Base-by-base conservation (phyloP, 805 yeast species). In the Wickerhamiella alocasiicola region DNA sequence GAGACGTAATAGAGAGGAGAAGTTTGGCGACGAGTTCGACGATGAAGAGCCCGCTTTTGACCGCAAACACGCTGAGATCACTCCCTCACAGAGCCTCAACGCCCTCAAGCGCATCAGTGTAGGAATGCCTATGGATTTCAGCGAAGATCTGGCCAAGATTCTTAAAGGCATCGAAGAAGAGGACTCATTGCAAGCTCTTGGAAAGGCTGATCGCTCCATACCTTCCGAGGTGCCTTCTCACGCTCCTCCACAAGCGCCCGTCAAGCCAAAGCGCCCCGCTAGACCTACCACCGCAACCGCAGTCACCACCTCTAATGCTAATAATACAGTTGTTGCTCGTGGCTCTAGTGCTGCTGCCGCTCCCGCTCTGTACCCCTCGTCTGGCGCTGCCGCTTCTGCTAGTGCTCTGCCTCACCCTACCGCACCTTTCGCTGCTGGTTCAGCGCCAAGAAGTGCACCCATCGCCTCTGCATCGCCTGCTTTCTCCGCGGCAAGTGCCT, bases 41-140 rank as follows among this genome's bases (percentile, higher is more conserved):
- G 35, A 37, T 9, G 23, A 24, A 17, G 38, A 34, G 6, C 35
- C 29, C 11, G 5, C 18, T 15, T 30, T 30, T 13, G 41, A 37
- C 24, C 21, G 24, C 9, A 17, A 28, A 6, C 36, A 16, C 9
- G 6, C 35, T 6, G 24, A 24, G 2, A 28, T 36, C 12, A 36
- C 40, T 3, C 15, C 32, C 7, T 18, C 27, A 11, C 30, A 37
- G 13, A 23, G 30, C 17, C 35, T 37, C 3, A 37, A 30, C 13
- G 38, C 34, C 5, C 41, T 36, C 20, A 42, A 42, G 24, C 31
- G 44, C 5, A 38, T 36, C 13, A 21, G 30, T 6, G 31, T 42
- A 3, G 44, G 44, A 12, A 38, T 36, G 35, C 44, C 38, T 2
- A 23, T 42, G 19, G 40, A 42, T 18, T 36, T 42, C n/a, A 24